These are phyloP conservation scores for Berberis vulgaris DNA, from an alignment of 164 flowering plant species.

Conservation along the genomic window DNA sequence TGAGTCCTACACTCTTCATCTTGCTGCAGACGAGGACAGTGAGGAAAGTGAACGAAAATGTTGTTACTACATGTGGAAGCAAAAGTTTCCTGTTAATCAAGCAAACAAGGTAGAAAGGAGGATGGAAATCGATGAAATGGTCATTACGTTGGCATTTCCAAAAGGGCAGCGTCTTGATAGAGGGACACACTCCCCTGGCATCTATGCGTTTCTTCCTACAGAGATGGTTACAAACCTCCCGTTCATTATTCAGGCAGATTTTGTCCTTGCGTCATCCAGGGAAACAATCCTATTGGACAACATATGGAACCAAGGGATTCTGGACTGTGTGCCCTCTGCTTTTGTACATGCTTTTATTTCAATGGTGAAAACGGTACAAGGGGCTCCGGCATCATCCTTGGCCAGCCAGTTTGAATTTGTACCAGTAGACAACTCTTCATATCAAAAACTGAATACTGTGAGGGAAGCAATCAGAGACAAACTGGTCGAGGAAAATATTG, in stretches of 20 bases:
- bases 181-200: slow-evolving; percentile 34
- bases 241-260: slow-evolving; percentile 32
- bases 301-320: slow-evolving; percentile 57
- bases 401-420: slow-evolving; percentile 30
- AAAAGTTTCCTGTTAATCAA: slow-evolving; percentile 42
- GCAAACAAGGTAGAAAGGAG: slow-evolving; percentile 37
- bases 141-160: slow-evolving; percentile 55
- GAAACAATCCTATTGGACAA: slow-evolving; percentile 39
- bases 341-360: slow-evolving; percentile 42
- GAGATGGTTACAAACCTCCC: slow-evolving; percentile 61
- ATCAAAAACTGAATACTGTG: slow-evolving; percentile 25
- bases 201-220: slow-evolving; percentile 60
- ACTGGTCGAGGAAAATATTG: slow-evolving; percentile 28
- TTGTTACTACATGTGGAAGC: slow-evolving; percentile 57
- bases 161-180: slow-evolving; percentile 30
- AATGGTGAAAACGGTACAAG: slow-evolving; percentile 26
- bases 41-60: slow-evolving; percentile 19
- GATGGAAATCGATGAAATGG: slow-evolving; percentile 41
- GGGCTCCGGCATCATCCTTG: slow-evolving; percentile 35
- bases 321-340: slow-evolving; percentile 41
- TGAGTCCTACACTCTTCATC: slow-evolving; percentile 45
- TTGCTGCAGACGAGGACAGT: slow-evolving; percentile 33
- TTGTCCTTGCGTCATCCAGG: slow-evolving; percentile 46
- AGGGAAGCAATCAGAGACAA: slow-evolving; percentile 33
- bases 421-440: slow-evolving; percentile 32